A percentile compares a stretch with the other conserved stretches of the same genome.
Evolutionary conservation across 495 filamentous ascomycete genomes (phyloP).

Genomic region (Penicillium simplicissimum): DNA sequence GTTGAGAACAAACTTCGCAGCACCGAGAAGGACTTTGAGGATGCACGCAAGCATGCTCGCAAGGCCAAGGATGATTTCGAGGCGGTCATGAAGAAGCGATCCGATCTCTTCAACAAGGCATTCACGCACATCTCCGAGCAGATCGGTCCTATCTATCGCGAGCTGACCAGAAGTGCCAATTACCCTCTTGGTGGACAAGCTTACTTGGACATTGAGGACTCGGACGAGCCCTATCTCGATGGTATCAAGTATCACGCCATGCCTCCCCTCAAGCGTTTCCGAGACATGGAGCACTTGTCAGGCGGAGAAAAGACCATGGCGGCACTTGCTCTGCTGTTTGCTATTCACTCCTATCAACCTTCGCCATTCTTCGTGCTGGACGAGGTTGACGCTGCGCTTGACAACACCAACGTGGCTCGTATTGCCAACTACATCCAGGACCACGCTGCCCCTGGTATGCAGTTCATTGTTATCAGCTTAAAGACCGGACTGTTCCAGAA

Average conservation of each 20-base stretch:
- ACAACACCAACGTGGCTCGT: slow-evolving; percentile 93
- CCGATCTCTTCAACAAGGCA: slow-evolving; percentile 90
- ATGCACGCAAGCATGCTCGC: slow-evolving; percentile 69
- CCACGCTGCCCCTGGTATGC: slow-evolving; percentile 94
- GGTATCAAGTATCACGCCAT: slow-evolving; percentile 98
- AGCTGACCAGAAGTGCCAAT: slow-evolving; percentile 80
- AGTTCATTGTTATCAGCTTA: slow-evolving; percentile 96
- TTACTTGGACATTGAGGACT: slow-evolving; percentile 89
- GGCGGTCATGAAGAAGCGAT: slow-evolving; percentile 75
- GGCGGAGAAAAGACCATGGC: slow-evolving; percentile 99
- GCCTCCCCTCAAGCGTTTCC: slow-evolving; percentile 97
- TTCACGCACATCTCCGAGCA: slow-evolving; percentile 94
- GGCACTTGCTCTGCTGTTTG: slow-evolving; percentile 90
- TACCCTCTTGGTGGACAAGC: slow-evolving; percentile 92
- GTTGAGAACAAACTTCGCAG: slow-evolving; percentile 80
- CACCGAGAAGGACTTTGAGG: slow-evolving; percentile 87
- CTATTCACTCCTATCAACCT: slow-evolving; percentile 92
- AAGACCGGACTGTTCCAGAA: slow-evolving; percentile 94
- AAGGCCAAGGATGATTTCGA: slow-evolving; percentile 81
- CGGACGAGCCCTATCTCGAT: slow-evolving; percentile 84
- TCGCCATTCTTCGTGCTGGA: slow-evolving; percentile 97
- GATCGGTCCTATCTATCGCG: slow-evolving; percentile 90
- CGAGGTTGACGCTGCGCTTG: slow-evolving; percentile 95
- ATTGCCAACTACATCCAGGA: slow-evolving; percentile 93
- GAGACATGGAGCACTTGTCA: slow-evolving; percentile 97